These are phyloP conservation scores for Kwoniella sp. DNA, from an alignment of 768 basidiomycete species.

Conservation along the genomic window DNA sequence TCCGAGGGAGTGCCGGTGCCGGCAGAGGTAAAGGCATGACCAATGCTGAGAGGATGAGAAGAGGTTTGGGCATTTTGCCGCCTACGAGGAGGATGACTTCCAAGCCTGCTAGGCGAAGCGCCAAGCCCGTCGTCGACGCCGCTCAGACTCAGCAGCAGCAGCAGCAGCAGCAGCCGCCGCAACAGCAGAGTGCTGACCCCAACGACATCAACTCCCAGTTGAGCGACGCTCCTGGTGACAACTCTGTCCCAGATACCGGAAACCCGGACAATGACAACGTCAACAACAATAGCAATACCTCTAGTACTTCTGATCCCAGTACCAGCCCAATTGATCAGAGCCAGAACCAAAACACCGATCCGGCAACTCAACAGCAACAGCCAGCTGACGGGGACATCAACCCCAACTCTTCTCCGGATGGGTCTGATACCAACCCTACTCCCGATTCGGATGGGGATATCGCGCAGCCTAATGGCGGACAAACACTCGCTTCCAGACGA, in stretches of 20 bases:
- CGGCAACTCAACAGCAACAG: background rate
- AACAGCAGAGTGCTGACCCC: background rate
- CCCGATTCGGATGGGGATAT: background rate
- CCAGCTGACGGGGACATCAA: background rate
- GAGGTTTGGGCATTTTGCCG: slow-evolving; percentile 36
- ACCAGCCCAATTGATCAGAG: background rate
- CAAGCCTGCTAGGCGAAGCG: slow-evolving; percentile 17
- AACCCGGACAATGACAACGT: too few species aligned
- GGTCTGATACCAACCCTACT: background rate
- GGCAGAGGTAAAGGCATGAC: slow-evolving; percentile 25
- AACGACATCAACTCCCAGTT: background rate
- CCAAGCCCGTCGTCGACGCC: background rate
- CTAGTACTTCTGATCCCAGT: background rate
- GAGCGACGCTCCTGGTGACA: background rate
- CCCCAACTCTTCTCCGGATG: background rate
- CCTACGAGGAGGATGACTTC: slow-evolving; percentile 36
- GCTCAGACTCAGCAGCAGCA: slow-evolving; percentile 1
- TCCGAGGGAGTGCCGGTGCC: background rate
- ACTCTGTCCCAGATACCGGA: background rate
- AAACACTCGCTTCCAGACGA: slow-evolving; percentile 3
- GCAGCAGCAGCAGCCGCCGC: background rate
- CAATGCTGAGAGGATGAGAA: slow-evolving; percentile 37
- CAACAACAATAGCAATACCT: background rate
- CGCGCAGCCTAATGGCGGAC: background rate
- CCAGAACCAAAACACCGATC: background rate